phyloP scores from a whole-genome alignment of 225 moss, liverwort and hornwort genomes.

The Neckera pumila region DNA sequence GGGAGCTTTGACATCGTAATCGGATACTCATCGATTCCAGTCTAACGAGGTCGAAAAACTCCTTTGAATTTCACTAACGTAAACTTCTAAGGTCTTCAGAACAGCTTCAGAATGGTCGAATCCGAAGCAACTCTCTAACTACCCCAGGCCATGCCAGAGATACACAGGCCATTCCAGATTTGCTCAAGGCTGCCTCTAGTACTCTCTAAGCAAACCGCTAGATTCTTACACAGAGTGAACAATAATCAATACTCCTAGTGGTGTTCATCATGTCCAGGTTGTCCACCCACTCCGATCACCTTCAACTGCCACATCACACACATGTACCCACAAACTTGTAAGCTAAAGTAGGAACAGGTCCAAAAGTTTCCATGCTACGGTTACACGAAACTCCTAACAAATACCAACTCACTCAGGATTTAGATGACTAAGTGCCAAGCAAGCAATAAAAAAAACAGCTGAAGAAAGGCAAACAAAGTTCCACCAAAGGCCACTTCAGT shows the following conservation, averaged over 20 bases:
- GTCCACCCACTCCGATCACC: constrained; percentile 77
- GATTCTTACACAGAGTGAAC: neutral
- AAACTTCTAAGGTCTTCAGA: neutral
- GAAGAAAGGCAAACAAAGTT: neutral
- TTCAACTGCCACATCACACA: constrained; percentile 57
- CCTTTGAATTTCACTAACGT: neutral
- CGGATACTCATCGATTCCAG: neutral
- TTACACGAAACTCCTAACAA: neutral
- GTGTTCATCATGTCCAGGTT: constrained; percentile 78
- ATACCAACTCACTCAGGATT: neutral
- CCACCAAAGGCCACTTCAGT: neutral
- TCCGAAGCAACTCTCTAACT: constrained; percentile 5
- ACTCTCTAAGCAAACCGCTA: neutral
- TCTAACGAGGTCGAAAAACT: neutral
- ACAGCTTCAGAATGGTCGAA: neutral
- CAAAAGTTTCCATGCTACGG: neutral
- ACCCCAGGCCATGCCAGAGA: neutral
- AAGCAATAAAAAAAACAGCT: neutral
- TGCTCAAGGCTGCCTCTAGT: constrained; percentile 1
- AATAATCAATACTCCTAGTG: constrained; percentile 31
- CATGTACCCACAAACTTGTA: neutral
- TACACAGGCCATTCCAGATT: neutral
- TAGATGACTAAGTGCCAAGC: neutral
- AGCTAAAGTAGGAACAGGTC: neutral
- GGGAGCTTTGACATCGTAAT: neutral